Conservation (phyloP, 2,329 filamentous ascomycete species). For the Fusarium sambucinum region DNA sequence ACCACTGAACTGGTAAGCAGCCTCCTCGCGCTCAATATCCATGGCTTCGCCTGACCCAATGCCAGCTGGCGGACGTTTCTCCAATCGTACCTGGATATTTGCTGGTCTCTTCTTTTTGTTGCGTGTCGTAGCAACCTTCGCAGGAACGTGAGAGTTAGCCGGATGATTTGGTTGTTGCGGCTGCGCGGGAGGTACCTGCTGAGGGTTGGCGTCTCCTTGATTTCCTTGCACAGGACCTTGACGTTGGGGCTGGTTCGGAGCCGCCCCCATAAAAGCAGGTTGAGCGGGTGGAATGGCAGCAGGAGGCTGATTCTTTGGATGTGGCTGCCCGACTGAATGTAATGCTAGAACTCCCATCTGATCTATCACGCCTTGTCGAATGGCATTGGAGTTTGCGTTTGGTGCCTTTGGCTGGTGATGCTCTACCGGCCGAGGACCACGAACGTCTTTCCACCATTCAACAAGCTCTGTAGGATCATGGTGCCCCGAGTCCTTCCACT, state of each 20-base stretch:
- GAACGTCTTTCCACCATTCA: conserved; percentile 38
- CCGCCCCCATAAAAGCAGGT: not conserved
- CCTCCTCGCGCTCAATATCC: conserved; percentile 1
- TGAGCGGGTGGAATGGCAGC: not conserved
- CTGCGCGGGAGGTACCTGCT: not conserved
- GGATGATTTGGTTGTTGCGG: not conserved
- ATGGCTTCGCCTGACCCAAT: not conserved
- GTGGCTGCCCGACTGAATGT: not conserved
- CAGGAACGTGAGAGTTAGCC: not conserved
- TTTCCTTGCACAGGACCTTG: not conserved
- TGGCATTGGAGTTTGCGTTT: not conserved
- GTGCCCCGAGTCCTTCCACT: conserved; percentile 40
- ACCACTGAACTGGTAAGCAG: not conserved
- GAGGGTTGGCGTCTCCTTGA: not conserved
- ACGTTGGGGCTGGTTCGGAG: not conserved
- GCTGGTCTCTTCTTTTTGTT: not conserved
- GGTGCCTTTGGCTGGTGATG: not conserved
- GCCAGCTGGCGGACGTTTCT: not conserved
- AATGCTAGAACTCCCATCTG: not conserved
- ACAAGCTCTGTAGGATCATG: conserved; percentile 27
- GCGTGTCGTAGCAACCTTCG: not conserved
- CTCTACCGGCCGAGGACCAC: not conserved
- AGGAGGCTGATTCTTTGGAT: not conserved
- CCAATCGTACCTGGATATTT: not conserved
- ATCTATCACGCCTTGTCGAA: conserved; percentile 9